Evolutionary conservation across 2,329 filamentous ascomycete genomes (phyloP).

Genomic region (Cryphonectria radicalis): DNA sequence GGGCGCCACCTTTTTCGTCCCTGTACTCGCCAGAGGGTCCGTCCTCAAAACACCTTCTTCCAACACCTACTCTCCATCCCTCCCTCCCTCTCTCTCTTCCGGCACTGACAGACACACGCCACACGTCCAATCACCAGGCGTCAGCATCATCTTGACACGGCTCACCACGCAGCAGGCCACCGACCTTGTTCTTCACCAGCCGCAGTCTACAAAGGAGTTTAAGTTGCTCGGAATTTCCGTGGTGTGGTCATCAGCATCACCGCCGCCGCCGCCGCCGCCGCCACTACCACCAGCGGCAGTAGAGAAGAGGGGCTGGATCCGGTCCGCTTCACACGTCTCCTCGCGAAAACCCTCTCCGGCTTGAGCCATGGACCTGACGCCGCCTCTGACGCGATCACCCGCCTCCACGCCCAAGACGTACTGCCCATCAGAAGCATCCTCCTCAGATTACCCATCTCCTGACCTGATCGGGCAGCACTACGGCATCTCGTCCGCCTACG

Average conservation of each 20-base stretch:
- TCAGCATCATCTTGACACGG: neutral
- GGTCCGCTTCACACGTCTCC: neutral
- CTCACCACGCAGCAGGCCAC: neutral
- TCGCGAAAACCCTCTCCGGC: neutral
- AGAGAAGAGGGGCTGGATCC: neutral
- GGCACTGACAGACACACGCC: neutral
- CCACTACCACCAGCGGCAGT: too few species aligned
- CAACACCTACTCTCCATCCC: neutral
- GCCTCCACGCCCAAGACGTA: constrained; percentile 50
- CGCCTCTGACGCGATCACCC: constrained; percentile 51
- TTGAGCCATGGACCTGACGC: constrained; percentile 53
- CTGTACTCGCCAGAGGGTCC: neutral
- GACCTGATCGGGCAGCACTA: constrained; percentile 48
- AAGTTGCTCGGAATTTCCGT: neutral
- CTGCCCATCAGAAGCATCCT: constrained; percentile 47
- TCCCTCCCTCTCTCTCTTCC: neutral
- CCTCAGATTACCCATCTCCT: constrained; percentile 52
- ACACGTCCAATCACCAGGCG: neutral
- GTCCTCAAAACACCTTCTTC: neutral
- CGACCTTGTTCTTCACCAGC: neutral
- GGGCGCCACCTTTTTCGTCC: neutral
- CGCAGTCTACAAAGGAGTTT: neutral
- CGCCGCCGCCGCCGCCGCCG: too few species aligned
- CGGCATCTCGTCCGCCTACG: constrained; percentile 48
- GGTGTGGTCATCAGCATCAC: neutral